phyloP scores from a whole-genome alignment of 352 stramenopile species.

The Phytopythium chamaehyphon region DNA sequence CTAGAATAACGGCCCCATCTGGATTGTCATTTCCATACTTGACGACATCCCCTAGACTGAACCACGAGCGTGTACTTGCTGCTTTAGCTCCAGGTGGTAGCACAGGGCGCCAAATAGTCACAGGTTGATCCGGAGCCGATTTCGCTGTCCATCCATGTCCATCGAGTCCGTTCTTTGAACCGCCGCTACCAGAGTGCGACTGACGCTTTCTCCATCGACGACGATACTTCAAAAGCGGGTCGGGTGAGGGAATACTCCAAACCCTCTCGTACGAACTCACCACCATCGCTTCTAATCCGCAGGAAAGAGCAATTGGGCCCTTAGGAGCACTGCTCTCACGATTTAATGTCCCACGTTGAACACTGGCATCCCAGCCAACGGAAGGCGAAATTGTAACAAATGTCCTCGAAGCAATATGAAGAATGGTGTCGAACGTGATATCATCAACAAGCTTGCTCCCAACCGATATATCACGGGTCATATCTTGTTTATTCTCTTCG shows the following conservation, averaged over 20 bases:
- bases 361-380: conserved; percentile 42
- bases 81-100: conserved; percentile 39
- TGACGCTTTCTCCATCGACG: conserved; percentile 76
- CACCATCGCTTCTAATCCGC: conserved; percentile 67
- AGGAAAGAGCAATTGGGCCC: conserved; percentile 62
- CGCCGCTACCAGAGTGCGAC: neutral
- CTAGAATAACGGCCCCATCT: conserved; percentile 47
- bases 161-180: neutral
- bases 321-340: conserved; percentile 57
- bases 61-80: conserved; percentile 39
- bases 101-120: conserved; percentile 73
- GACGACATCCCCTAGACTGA: conserved; percentile 67
- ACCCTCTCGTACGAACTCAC: conserved; percentile 76
- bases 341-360: conserved; percentile 29
- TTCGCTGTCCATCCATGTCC: conserved; percentile 30
- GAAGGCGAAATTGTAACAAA: conserved; percentile 33
- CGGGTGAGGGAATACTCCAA: conserved; percentile 76
- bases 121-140: conserved; percentile 38
- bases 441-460: conserved; percentile 42
- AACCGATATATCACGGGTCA: conserved; percentile 10
- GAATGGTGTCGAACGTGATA: conserved; percentile 67
- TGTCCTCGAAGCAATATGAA: conserved; percentile 73
- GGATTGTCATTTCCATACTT: conserved; percentile 58
- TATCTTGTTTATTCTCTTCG: conserved; percentile 6
- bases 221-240: conserved; percentile 73